phyloP scores from a whole-genome alignment of 192 early-diverging fungal species.

The Dispira parvispora region DNA sequence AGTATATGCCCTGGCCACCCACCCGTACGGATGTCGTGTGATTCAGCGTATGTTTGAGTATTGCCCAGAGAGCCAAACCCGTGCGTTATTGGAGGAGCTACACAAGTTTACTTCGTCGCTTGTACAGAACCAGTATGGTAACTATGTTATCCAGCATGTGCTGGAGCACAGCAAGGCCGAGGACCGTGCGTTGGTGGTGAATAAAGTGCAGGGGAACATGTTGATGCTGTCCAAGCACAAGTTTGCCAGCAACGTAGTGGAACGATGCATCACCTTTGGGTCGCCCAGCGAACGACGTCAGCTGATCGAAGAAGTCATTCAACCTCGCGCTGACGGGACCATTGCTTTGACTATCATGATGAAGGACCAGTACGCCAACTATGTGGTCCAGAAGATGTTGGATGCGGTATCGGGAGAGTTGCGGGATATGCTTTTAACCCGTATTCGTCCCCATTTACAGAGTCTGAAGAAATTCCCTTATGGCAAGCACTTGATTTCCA shows the following conservation, averaged over 20 bases:
- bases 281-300: conserved; percentile 66
- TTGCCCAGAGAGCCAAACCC: conserved; percentile 73
- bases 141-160: conserved; percentile 99
- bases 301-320: conserved; percentile 87
- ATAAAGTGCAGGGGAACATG: conserved; percentile 83
- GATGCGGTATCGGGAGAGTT: conserved; percentile 92
- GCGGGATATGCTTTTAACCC: conserved; percentile 66
- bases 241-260: conserved; percentile 97
- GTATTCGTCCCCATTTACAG: conserved; percentile 84
- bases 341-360: conserved; percentile 87
- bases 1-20: conserved; percentile 88
- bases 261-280: conserved; percentile 94
- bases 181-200: conserved; percentile 77
- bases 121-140: conserved; percentile 98
- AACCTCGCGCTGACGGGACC: conserved; percentile 61
- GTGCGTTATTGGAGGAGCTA: conserved; percentile 82
- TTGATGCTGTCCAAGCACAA: conserved; percentile 93
- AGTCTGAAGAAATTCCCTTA: conserved; percentile 95
- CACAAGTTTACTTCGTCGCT: conserved; percentile 81
- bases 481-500: conserved; percentile 88
- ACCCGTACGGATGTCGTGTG: conserved; percentile 96
- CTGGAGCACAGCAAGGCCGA: conserved; percentile 79
- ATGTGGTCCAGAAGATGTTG: conserved; percentile 99
- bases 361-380: conserved; percentile 99
- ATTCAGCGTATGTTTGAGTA: conserved; percentile 99